phyloP scores from a whole-genome alignment of 129 eudicot species.

The Heracleum sosnowskyi region DNA sequence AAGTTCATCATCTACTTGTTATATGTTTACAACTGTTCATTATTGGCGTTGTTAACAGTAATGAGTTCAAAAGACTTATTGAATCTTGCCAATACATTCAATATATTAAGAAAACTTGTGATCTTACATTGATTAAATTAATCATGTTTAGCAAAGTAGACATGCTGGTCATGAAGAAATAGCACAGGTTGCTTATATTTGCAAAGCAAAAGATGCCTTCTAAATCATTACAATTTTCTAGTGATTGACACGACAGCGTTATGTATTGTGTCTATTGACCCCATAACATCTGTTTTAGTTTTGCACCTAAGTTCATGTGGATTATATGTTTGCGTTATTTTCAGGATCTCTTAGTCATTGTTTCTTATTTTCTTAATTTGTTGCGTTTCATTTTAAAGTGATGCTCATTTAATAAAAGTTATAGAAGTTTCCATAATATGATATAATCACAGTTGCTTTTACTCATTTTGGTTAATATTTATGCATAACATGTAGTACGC shows the following conservation, averaged over 20 bases:
- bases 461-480: not conserved
- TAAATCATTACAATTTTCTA: not conserved
- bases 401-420: not conserved
- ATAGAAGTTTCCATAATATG: not conserved
- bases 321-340: not conserved
- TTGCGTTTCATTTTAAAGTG: not conserved
- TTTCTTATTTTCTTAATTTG: not conserved
- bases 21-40: not conserved
- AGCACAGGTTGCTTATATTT: not conserved
- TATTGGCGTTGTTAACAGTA: not conserved
- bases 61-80: not conserved
- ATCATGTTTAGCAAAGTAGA: not conserved
- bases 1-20: conserved; percentile 3
- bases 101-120: not conserved
- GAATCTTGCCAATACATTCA: not conserved
- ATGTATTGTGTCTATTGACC: not conserved
- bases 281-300: not conserved
- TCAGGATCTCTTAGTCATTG: not conserved
- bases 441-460: not conserved
- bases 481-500: not conserved
- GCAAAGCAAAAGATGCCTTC: not conserved
- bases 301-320: not conserved
- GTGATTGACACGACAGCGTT: not conserved
- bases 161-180: not conserved
- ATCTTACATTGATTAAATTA: not conserved